phyloP scores from a whole-genome alignment of 1,284 basidiomycete species.

The Caloboletus firmus region DNA sequence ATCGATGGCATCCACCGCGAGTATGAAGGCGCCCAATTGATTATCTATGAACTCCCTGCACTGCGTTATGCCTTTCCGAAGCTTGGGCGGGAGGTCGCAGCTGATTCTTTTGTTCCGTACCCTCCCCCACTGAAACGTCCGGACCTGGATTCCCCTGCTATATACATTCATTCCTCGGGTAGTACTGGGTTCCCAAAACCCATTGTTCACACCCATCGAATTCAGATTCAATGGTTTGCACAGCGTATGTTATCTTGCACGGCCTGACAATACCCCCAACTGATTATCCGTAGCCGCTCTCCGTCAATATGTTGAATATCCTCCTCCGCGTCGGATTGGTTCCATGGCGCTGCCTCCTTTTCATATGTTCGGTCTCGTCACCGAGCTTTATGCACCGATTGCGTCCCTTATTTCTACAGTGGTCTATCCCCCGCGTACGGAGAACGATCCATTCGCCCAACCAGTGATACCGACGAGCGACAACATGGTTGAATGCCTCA shows the following conservation, averaged over 20 bases:
- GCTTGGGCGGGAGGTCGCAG: neutral
- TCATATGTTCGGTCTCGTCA: constrained; percentile 1
- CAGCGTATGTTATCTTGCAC: neutral
- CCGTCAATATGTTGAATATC: neutral
- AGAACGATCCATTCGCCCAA: constrained; percentile 7
- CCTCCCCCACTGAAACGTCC: neutral
- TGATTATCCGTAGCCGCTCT: neutral
- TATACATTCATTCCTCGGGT: constrained; percentile 12
- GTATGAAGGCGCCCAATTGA: neutral
- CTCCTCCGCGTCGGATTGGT: neutral
- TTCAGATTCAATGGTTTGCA: constrained; percentile 6
- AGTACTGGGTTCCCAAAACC: constrained; percentile 10
- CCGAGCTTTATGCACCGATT: too few relatives aligned
- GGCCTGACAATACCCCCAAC: too few relatives aligned
- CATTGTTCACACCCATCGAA: neutral
- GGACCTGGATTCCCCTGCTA: constrained; percentile 3
- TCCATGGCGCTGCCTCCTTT: constrained; percentile 4
- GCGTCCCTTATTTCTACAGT: constrained; percentile 8
- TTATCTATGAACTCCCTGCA: neutral
- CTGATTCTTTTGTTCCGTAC: constrained; percentile 2
- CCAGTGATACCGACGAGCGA: constrained; percentile 17
- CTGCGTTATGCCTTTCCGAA: neutral
- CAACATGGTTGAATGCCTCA: constrained; percentile 8
- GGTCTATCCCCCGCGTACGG: constrained; percentile 15
- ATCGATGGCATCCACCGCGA: constrained; percentile 4